Conservation (phyloP, 768 basidiomycete species). For the Collybiopsis confluens region DNA sequence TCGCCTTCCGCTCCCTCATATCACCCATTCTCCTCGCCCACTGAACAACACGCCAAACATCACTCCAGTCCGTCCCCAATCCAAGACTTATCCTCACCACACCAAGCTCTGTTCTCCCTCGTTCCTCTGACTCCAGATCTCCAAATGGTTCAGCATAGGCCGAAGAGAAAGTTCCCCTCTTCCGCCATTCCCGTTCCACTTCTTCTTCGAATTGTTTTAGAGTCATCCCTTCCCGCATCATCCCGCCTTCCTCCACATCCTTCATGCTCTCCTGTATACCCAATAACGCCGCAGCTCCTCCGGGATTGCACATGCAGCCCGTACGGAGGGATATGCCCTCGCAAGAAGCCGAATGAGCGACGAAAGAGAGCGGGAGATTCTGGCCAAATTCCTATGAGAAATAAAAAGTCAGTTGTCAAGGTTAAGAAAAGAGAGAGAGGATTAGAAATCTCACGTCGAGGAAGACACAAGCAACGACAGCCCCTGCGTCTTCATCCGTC, state of each 20-base stretch:
- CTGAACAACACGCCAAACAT: slow-evolving; percentile 56
- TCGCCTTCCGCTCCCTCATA: not conserved
- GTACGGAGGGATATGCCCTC: slow-evolving; percentile 73
- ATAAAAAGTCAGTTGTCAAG: too few species aligned
- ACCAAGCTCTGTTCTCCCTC: slow-evolving; percentile 34
- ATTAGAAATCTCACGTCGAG: slow-evolving; percentile 45
- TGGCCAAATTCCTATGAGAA: slow-evolving; percentile 67
- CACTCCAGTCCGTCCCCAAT: slow-evolving; percentile 73
- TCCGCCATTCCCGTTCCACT: slow-evolving; percentile 50
- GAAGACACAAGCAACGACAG: slow-evolving; percentile 59
- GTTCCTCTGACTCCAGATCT: not conserved
- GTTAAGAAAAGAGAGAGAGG: too few species aligned
- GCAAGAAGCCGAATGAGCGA: slow-evolving; percentile 63
- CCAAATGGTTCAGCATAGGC: not conserved
- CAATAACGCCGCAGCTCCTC: slow-evolving; percentile 70
- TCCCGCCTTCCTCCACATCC: slow-evolving; percentile 9
- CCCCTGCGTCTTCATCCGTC: slow-evolving; percentile 56
- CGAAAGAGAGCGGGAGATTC: slow-evolving; percentile 67
- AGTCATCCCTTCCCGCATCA: slow-evolving; percentile 54
- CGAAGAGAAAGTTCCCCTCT: too few species aligned
- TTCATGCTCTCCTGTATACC: slow-evolving; percentile 65
- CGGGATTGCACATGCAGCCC: slow-evolving; percentile 88
- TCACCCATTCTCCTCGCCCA: slow-evolving; percentile 25
- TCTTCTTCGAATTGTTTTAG: slow-evolving; percentile 55
- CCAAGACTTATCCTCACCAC: slow-evolving; percentile 78